These are phyloP conservation scores for Fusarium sp. DNA, from an alignment of 2,329 filamentous ascomycete genomes.

Conservation along the genomic window DNA sequence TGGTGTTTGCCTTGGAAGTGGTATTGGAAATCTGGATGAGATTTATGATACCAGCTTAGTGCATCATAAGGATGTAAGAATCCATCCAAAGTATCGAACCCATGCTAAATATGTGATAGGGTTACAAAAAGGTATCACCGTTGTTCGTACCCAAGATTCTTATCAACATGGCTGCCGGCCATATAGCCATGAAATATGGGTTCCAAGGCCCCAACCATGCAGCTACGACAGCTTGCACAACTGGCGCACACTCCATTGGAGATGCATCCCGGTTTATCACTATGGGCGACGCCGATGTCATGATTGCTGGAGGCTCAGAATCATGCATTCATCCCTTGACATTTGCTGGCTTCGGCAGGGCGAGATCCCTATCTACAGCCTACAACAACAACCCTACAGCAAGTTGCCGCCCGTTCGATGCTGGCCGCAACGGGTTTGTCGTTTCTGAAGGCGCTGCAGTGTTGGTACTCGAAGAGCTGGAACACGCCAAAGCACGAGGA, in stretches of 20 bases:
- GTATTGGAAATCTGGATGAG: slow-evolving; percentile 94
- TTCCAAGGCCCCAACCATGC: slow-evolving; percentile 94
- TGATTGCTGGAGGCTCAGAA: slow-evolving; percentile 95
- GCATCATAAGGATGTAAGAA: slow-evolving; percentile 77
- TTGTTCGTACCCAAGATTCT: slow-evolving; percentile 93
- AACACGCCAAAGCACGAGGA: slow-evolving; percentile 84
- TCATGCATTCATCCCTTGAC: slow-evolving; percentile 96
- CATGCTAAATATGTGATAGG: slow-evolving; percentile 63
- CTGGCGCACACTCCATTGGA: slow-evolving; percentile 92
- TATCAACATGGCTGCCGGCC: slow-evolving; percentile 94
- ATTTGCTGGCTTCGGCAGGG: slow-evolving; percentile 90
- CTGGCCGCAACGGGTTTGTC: slow-evolving; percentile 84
- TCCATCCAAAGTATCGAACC: background rate
- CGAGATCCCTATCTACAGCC: slow-evolving; percentile 84
- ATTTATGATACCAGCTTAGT: slow-evolving; percentile 86
- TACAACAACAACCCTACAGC: slow-evolving; percentile 79
- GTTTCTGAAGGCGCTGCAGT: slow-evolving; percentile 93
- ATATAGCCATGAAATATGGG: slow-evolving; percentile 92
- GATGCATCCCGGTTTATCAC: slow-evolving; percentile 94
- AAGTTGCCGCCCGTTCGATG: slow-evolving; percentile 90
- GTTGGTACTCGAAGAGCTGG: slow-evolving; percentile 87
- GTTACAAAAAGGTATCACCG: slow-evolving; percentile 92
- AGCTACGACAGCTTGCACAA: slow-evolving; percentile 94
- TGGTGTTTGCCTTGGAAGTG: slow-evolving; percentile 93
- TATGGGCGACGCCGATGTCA: slow-evolving; percentile 92